These are phyloP conservation scores for Rhodotorula sp. DNA, from an alignment of 1,284 basidiomycete genomes.

Conservation along the genomic window DNA sequence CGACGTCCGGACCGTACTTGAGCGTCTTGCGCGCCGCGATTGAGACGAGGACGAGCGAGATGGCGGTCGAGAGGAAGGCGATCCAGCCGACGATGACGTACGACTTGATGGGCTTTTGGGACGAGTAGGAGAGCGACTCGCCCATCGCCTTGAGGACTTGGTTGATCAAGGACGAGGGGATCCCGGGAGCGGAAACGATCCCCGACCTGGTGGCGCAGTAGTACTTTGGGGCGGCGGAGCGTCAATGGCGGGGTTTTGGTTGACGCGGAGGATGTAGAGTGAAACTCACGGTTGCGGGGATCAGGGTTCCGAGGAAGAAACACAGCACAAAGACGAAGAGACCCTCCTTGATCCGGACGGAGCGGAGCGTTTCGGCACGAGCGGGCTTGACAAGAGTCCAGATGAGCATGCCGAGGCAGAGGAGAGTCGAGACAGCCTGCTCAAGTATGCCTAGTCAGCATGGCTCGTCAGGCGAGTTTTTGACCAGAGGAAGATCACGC, in stretches of 20 bases:
- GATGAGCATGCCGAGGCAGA: constrained; percentile 20
- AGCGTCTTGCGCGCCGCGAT: constrained; percentile 34
- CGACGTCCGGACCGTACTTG: constrained; percentile 33
- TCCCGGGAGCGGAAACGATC: constrained; percentile 20
- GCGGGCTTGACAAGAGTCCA: constrained; percentile 14
- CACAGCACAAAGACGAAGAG: constrained; percentile 19
- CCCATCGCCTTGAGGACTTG: constrained; percentile 21
- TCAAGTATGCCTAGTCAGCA: neutral
- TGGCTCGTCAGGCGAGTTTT: no score
- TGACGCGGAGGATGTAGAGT: neutral
- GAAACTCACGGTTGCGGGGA: constrained; percentile 27
- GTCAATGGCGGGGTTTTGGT: neutral
- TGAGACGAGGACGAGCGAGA: constrained; percentile 36
- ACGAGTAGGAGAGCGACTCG: constrained; percentile 8
- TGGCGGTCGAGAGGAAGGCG: constrained; percentile 27
- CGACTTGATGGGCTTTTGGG: constrained; percentile 18
- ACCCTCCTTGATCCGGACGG: constrained; percentile 37
- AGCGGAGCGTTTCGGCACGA: constrained; percentile 26
- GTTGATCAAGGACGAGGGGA: constrained; percentile 21
- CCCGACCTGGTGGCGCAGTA: constrained; percentile 15
- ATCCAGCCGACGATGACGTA: constrained; percentile 33
- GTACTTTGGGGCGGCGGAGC: neutral
- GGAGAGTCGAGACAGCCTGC: constrained; percentile 21
- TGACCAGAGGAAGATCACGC: neutral
- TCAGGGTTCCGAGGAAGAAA: constrained; percentile 26